Base-by-base conservation (phyloP, 1,284 basidiomycete species). In the Ceratobasidium theobromae region DNA sequence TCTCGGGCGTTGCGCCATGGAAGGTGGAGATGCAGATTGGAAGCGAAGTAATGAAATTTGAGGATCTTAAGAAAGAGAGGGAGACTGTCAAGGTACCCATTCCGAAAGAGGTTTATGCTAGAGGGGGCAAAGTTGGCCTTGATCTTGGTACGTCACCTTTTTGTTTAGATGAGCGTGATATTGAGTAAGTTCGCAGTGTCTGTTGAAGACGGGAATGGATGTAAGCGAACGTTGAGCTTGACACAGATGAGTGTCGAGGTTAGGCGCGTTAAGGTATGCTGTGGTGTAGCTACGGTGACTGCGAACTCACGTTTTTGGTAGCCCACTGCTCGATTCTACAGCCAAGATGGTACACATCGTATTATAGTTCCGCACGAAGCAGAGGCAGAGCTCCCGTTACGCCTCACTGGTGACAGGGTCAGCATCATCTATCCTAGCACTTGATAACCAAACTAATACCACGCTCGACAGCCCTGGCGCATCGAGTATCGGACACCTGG, bases 1-100 rank as follows among this genome's bases (percentile, higher is more conserved):
- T 95, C 48, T 67, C 92, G 87, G 94, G 94, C 57, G 90, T 86
- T n/a, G 86, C 87, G 4, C 93, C 94, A 0, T 95, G 93, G 88
- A 89, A 85, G 71, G 74, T 97, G 30, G 89, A 91, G 62, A 79
- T 93, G 46, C 88, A 93, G 73, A 79, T 91, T 23, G 82, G 80
- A 38, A 83, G 87, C 2, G 85, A 89, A 69, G 80, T 78, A 8
- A 69, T 89, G 23, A 76, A 77, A n/a, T 77, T 90, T 68, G 73
- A 78, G 25, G 81, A 80, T 30, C 85, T 93, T 52, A 81, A 84
- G 67, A 79, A 85, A 64, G 67, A 71, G 48, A 69, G 74, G 16
- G 72, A 73, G 43, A 86, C 81, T 2, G 72, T 91, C 43, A 81
- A 84, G 35, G 78, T 92, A 5, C 83, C 86, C 4, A 85, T 94